phyloP scores from a whole-genome alignment of 129 eudicot species.

The Cynara cardunculus region DNA sequence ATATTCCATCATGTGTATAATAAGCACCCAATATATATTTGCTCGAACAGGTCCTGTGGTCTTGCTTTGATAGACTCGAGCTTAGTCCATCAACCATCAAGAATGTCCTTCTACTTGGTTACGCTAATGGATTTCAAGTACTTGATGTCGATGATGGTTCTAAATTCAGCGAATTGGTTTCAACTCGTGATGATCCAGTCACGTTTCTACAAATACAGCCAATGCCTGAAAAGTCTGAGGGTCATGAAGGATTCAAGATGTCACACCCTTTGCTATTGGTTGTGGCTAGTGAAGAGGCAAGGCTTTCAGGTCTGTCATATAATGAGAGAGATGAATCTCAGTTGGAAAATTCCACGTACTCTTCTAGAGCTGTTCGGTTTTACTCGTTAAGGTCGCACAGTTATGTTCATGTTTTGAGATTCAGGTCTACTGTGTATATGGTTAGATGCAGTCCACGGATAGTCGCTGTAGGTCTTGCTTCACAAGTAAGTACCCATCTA shows the following conservation, averaged over 20 bases:
- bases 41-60: slow-evolving; percentile 74
- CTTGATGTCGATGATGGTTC: slow-evolving; percentile 94
- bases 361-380: slow-evolving; percentile 80
- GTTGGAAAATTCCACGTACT: slow-evolving; percentile 39
- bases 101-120: slow-evolving; percentile 84
- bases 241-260: slow-evolving; percentile 54
- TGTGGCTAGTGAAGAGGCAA: slow-evolving; percentile 82
- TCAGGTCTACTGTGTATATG: slow-evolving; percentile 85
- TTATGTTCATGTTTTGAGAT: slow-evolving; percentile 77
- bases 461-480: slow-evolving; percentile 90
- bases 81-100: slow-evolving; percentile 48
- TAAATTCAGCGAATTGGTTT: slow-evolving; percentile 70
- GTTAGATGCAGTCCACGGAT: slow-evolving; percentile 89
- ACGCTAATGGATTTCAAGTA: slow-evolving; percentile 88
- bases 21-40: background rate
- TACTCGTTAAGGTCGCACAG: slow-evolving; percentile 80
- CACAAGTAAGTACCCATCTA: slow-evolving; percentile 62
- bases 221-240: slow-evolving; percentile 49
- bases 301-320: slow-evolving; percentile 35
- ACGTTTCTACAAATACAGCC: slow-evolving; percentile 92
- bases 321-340: slow-evolving; percentile 62
- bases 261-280: slow-evolving; percentile 87
- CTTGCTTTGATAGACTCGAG: slow-evolving; percentile 86
- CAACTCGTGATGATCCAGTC: slow-evolving; percentile 86
- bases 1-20: background rate